These are phyloP conservation scores for Pezicula carpinea DNA, from an alignment of 2,329 filamentous ascomycete genomes.

Conservation along the genomic window DNA sequence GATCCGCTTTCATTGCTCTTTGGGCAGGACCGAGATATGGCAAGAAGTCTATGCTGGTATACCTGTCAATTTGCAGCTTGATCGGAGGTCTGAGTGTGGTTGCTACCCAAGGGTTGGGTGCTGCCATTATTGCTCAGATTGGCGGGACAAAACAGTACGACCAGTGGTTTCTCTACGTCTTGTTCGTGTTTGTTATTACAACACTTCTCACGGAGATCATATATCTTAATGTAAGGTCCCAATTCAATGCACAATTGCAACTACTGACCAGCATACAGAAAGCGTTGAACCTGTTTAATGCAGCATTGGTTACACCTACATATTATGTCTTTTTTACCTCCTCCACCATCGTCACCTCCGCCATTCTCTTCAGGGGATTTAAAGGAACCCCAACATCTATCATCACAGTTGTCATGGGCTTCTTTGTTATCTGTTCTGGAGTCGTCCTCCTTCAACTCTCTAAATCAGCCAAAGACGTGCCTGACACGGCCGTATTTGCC, in stretches of 20 bases:
- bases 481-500: constrained; percentile 85
- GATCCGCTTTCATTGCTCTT: constrained; percentile 65
- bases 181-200: constrained; percentile 84
- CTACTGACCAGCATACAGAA: constrained; percentile 56
- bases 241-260: not conserved
- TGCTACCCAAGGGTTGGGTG: constrained; percentile 85
- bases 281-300: constrained; percentile 96
- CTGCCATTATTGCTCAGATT: constrained; percentile 84
- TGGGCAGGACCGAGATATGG: constrained; percentile 85
- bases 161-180: constrained; percentile 92
- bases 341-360: constrained; percentile 89
- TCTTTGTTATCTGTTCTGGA: constrained; percentile 88
- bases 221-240: constrained; percentile 77
- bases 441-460: constrained; percentile 93
- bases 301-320: constrained; percentile 91
- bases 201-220: constrained; percentile 92
- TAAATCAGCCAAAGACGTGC: constrained; percentile 96
- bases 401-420: constrained; percentile 85
- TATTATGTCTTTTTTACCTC: constrained; percentile 99
- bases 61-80: constrained; percentile 93
- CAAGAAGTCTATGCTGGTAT: constrained; percentile 96
- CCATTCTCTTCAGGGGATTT: constrained; percentile 89
- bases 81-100: constrained; percentile 93
- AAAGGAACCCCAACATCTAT: constrained; percentile 80
- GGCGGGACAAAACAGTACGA: constrained; percentile 85